Conservation (phyloP, 2,329 filamentous ascomycete genomes). For the Dryadomyces quercivorus region DNA sequence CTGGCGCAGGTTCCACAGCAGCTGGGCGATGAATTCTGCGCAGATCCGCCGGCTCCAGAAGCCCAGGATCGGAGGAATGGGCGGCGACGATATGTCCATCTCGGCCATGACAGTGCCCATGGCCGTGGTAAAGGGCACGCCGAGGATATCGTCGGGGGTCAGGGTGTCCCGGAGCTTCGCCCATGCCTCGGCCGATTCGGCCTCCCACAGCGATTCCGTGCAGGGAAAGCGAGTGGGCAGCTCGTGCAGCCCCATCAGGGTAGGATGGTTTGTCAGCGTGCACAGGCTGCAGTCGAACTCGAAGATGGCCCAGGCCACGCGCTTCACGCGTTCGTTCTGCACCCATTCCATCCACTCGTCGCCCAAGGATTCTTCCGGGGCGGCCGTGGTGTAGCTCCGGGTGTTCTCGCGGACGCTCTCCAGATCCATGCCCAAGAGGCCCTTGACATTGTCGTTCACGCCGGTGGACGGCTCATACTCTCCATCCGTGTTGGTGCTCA, state of each 20-base stretch:
- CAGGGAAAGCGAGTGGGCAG: neutral
- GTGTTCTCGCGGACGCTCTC: neutral
- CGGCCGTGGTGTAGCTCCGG: neutral
- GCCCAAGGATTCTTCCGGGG: neutral
- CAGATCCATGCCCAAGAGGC: neutral
- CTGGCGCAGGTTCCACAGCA: neutral
- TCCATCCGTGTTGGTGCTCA: neutral
- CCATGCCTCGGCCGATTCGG: neutral
- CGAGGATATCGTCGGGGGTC: neutral
- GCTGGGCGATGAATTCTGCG: neutral
- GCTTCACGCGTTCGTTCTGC: conserved; percentile 13
- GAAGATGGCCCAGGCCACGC: conserved; percentile 19
- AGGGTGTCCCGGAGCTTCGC: neutral
- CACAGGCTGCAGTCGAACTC: conserved; percentile 22
- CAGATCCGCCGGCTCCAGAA: neutral
- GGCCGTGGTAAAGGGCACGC: neutral
- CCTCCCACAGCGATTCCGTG: neutral
- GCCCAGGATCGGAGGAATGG: neutral
- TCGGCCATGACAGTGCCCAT: neutral
- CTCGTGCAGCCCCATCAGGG: conserved; percentile 15
- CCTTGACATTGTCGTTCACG: neutral
- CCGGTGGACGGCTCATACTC: no score
- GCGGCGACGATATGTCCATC: neutral
- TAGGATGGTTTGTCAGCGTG: conserved; percentile 18
- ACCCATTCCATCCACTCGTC: conserved; percentile 16